Evolutionary conservation across 805 yeast species (phyloP).

Genomic region (Spathaspora sp.): DNA sequence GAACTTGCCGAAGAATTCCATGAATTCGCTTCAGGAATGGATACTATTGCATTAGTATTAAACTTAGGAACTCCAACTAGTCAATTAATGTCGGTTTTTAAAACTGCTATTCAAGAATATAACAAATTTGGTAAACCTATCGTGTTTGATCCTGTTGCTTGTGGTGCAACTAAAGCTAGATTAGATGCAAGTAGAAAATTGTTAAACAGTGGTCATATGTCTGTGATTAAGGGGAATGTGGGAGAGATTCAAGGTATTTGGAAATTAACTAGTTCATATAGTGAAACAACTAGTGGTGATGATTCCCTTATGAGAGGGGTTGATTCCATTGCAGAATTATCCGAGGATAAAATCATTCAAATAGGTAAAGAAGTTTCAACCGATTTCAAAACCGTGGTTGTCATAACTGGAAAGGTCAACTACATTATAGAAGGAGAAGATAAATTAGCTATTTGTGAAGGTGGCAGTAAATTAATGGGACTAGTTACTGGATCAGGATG

Average conservation of each 20-base stretch:
- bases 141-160: slow-evolving; percentile 90
- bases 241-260: slow-evolving; percentile 75
- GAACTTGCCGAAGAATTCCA: slow-evolving; percentile 64
- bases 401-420: slow-evolving; percentile 58
- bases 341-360: slow-evolving; percentile 20
- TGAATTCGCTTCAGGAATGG: slow-evolving; percentile 53
- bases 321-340: slow-evolving; percentile 41
- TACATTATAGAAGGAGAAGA: slow-evolving; percentile 19
- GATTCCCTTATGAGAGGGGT: slow-evolving; percentile 64
- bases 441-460: slow-evolving; percentile 28
- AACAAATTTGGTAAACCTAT: slow-evolving; percentile 56
- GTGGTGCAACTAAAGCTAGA: slow-evolving; percentile 72
- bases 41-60: slow-evolving; percentile 54
- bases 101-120: slow-evolving; percentile 55
- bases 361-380: slow-evolving; percentile 50
- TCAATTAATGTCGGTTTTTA: slow-evolving; percentile 37
- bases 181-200: slow-evolving; percentile 43
- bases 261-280: slow-evolving; percentile 23
- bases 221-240: slow-evolving; percentile 79
- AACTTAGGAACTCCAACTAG: slow-evolving; percentile 74
- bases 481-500: slow-evolving; percentile 82
- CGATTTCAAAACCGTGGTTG: slow-evolving; percentile 56
- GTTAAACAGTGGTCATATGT: slow-evolving; percentile 53
- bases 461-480: slow-evolving; percentile 65
- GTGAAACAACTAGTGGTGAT: slow-evolving; percentile 15